Evolutionary conservation across 176 grass and related monocot species (phyloP).

Genomic region (Oryza meridionalis): DNA sequence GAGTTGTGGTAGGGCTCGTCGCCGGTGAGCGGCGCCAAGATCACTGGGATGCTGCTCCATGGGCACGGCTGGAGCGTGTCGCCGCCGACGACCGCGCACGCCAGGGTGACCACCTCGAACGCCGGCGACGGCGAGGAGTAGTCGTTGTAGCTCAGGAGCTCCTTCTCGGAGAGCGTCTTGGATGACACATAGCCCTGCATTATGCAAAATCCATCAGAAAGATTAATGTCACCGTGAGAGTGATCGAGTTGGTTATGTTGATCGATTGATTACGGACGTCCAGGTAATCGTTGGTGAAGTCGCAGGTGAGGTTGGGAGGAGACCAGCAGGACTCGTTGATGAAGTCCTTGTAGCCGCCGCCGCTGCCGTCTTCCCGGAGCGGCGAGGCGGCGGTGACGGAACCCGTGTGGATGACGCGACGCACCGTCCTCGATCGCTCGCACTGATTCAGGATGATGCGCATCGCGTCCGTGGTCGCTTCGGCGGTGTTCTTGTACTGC

Average conservation of each 20-base stretch:
- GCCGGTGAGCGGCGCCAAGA: slow-evolving; percentile 58
- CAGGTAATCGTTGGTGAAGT: no score
- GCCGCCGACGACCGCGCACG: slow-evolving; percentile 55
- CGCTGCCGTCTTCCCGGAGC: slow-evolving; percentile 44
- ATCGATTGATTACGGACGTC: no score
- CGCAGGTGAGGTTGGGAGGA: no score
- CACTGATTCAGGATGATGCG: slow-evolving; percentile 62
- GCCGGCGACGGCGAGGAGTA: neutral
- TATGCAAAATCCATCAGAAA: neutral
- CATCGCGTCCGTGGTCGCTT: slow-evolving; percentile 48
- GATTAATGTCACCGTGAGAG: no score
- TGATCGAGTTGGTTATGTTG: no score
- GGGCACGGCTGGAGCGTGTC: slow-evolving; percentile 46
- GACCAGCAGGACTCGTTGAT: slow-evolving; percentile 48
- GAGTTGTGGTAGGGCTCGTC: neutral
- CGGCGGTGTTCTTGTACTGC: slow-evolving; percentile 59
- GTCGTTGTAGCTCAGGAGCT: slow-evolving; percentile 55
- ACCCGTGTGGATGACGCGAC: slow-evolving; percentile 68
- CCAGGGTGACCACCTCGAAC: slow-evolving; percentile 51
- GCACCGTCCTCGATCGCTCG: slow-evolving; percentile 58
- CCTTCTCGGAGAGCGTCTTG: slow-evolving; percentile 60
- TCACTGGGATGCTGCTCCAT: slow-evolving; percentile 7
- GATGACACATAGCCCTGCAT: slow-evolving; percentile 47
- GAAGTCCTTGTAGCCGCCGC: slow-evolving; percentile 26
- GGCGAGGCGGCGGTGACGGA: slow-evolving; percentile 60